Conservation (phyloP, 495 filamentous ascomycete species). For the Trichocladium antarcticum region DNA sequence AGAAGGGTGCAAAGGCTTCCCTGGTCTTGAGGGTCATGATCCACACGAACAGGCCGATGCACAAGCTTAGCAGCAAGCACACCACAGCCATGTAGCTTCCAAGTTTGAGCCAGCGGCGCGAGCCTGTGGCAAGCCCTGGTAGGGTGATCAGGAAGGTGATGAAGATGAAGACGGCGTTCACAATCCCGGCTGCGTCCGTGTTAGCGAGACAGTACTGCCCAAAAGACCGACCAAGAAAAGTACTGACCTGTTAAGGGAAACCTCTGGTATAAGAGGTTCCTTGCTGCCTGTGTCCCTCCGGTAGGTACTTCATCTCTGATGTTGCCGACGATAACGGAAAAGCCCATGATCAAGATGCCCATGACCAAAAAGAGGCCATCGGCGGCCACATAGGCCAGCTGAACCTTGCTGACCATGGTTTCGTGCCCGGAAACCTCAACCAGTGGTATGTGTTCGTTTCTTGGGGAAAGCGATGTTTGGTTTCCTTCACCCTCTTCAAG, state of each 20-base stretch:
- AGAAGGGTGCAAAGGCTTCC: constrained; percentile 44
- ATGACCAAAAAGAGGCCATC: constrained; percentile 52
- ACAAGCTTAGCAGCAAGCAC: constrained; percentile 51
- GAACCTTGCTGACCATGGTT: constrained; percentile 47
- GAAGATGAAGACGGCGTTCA: constrained; percentile 52
- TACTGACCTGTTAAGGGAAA: constrained; percentile 48
- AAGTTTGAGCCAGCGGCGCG: constrained; percentile 47
- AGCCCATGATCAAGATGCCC: constrained; percentile 52
- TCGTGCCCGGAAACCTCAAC: neutral
- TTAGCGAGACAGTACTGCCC: constrained; percentile 16
- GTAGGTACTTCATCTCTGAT: constrained; percentile 34
- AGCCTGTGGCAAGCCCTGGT: constrained; percentile 49
- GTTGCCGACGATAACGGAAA: constrained; percentile 48
- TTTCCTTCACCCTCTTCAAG: neutral
- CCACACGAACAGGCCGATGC: constrained; percentile 58
- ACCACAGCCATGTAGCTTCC: constrained; percentile 49
- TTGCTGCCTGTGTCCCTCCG: constrained; percentile 47
- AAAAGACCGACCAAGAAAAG: neutral
- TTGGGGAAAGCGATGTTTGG: too few species aligned
- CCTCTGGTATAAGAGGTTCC: constrained; percentile 48
- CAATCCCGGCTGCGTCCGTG: constrained; percentile 44
- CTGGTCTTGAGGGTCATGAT: constrained; percentile 55
- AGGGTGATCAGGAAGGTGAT: constrained; percentile 45
- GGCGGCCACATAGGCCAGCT: constrained; percentile 43
- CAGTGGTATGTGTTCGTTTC: neutral